Percentiles rank a stretch among this genome's conserved stretches.
Conservation (phyloP, 495 filamentous ascomycete species). For the Xanthoparmelia taractica region DNA sequence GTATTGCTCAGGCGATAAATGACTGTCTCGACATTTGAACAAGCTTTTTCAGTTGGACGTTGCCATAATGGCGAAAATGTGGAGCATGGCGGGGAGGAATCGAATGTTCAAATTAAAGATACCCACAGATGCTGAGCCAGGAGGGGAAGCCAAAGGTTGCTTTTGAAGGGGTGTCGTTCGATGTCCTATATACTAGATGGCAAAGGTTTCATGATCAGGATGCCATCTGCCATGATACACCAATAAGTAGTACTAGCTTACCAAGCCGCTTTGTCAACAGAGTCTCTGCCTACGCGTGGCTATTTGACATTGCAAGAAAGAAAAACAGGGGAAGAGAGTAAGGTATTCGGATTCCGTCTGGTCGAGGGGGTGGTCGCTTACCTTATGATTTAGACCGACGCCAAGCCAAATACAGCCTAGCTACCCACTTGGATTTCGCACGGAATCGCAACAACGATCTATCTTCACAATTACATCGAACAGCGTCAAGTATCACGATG, state of each 20-base stretch:
- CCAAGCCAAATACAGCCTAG: slow-evolving; percentile 5
- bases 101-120: background rate
- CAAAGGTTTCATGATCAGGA: background rate
- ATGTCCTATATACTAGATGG: background rate
- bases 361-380: no score
- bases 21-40: background rate
- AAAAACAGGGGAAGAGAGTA: no score
- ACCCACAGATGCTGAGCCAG: slow-evolving; percentile 1
- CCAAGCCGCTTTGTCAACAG: background rate
- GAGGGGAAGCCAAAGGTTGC: background rate
- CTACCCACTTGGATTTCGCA: background rate
- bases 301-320: background rate
- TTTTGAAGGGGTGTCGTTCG: background rate
- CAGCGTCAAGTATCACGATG: slow-evolving; percentile 35
- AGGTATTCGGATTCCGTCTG: no score
- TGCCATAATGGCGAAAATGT: background rate
- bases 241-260: background rate
- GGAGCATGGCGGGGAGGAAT: background rate
- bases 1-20: slow-evolving; percentile 39
- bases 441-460: background rate
- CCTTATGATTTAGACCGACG: no score
- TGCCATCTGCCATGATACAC: background rate
- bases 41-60: background rate
- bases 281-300: background rate
- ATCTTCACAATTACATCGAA: background rate